Percentiles rank a stretch among this genome's conserved stretches.
phyloP scores from a whole-genome alignment of 768 basidiomycete species.

The Amanita brunnescens region DNA sequence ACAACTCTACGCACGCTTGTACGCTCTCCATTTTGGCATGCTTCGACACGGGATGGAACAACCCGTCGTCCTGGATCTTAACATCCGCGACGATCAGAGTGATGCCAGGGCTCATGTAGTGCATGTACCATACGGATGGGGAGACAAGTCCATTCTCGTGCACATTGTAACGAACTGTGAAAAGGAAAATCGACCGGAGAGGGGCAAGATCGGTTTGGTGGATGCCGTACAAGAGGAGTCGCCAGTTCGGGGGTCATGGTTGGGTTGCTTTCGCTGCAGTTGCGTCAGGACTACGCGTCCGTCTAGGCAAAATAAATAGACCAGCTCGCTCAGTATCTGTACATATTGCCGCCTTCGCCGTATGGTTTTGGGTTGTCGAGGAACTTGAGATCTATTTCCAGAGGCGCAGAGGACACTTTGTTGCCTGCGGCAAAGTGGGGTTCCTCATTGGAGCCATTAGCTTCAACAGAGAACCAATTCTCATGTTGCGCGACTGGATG shows the following conservation, averaged over 20 bases:
- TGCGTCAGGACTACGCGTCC: no score
- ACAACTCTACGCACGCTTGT: constrained; percentile 43
- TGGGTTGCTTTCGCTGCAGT: background rate
- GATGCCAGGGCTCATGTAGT: constrained; percentile 62
- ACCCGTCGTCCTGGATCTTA: constrained; percentile 45
- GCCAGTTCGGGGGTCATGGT: background rate
- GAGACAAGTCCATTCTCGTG: constrained; percentile 62
- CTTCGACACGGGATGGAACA: constrained; percentile 39
- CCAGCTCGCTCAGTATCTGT: background rate
- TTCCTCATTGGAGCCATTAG: no score
- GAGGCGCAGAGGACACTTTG: no score
- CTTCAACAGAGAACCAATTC: no score
- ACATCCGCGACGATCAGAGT: constrained; percentile 61
- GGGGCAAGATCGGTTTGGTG: background rate
- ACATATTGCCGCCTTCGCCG: background rate
- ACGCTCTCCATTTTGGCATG: constrained; percentile 33
- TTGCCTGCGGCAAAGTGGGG: no score
- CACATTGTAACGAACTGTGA: constrained; percentile 15
- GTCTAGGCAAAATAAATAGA: background rate
- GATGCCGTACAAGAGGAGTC: background rate
- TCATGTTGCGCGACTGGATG: no score
- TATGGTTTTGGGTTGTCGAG: background rate
- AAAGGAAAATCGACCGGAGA: background rate
- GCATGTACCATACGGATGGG: constrained; percentile 61
- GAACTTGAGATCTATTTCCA: background rate